Evolutionary conservation across 2,329 filamentous ascomycete species (phyloP).

Genomic region (Fusarium ramigenum): DNA sequence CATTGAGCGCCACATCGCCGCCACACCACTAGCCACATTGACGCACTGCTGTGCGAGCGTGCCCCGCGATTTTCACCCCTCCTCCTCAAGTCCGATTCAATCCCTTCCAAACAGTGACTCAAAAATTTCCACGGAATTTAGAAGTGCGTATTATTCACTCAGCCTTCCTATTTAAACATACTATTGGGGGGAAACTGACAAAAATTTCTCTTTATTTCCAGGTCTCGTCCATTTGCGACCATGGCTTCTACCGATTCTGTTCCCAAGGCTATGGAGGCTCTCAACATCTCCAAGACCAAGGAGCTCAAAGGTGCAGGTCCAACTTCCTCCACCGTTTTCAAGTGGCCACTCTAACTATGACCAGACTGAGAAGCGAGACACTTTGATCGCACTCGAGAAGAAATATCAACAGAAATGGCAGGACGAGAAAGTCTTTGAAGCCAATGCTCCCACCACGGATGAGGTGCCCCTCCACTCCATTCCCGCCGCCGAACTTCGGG

Average conservation of each 20-base stretch:
- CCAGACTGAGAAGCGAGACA: constrained; percentile 87
- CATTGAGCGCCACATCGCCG: constrained; percentile 39
- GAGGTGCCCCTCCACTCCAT: constrained; percentile 82
- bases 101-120: constrained; percentile 44
- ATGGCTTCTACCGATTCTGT: constrained; percentile 56
- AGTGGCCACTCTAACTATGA: constrained; percentile 25
- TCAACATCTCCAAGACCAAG: constrained; percentile 67
- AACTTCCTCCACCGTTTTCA: neutral
- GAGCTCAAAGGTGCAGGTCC: constrained; percentile 65
- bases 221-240: constrained; percentile 44
- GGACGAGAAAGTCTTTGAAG: constrained; percentile 74
- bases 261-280: constrained; percentile 60
- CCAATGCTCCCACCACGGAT: constrained; percentile 80
- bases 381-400: constrained; percentile 84
- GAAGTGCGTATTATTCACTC: constrained; percentile 28
- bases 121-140: constrained; percentile 43
- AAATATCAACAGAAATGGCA: constrained; percentile 81
- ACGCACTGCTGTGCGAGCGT: constrained; percentile 23
- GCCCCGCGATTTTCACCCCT: constrained; percentile 53
- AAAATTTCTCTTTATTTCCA: neutral
- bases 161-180: neutral
- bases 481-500: constrained; percentile 76
- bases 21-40: constrained; percentile 40
- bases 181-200: constrained; percentile 9
- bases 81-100: constrained; percentile 38